Evolutionary conservation across 2,329 filamentous ascomycete species (phyloP).

Genomic region (Sporothrix phasma): DNA sequence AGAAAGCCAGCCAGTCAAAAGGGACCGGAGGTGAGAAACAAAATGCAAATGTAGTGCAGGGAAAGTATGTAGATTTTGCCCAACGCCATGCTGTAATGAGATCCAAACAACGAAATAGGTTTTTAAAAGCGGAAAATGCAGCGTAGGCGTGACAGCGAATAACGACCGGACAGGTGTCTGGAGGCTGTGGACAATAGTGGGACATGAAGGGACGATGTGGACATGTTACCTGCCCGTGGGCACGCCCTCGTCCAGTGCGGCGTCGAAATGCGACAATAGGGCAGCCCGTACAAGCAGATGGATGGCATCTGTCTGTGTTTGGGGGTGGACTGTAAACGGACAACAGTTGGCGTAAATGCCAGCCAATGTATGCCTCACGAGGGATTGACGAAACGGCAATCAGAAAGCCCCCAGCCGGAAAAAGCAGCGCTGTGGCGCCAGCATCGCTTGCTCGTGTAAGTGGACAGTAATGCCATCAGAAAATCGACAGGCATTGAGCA

Average conservation of each 20-base stretch:
- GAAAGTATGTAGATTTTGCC: constrained; percentile 19
- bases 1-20: neutral
- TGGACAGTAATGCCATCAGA: neutral
- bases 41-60: constrained; percentile 3
- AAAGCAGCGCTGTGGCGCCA: no score
- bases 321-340: neutral
- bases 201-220: neutral
- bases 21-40: neutral
- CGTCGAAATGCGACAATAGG: neutral
- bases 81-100: constrained; percentile 31
- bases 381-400: no score
- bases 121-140: constrained; percentile 19
- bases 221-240: neutral
- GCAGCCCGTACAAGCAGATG: neutral
- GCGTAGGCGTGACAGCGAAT: constrained; percentile 17
- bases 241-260: neutral
- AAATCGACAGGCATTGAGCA: no score
- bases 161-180: neutral
- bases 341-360: neutral
- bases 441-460: neutral
- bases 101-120: constrained; percentile 6
- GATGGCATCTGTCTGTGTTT: neutral
- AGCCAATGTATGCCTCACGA: neutral
- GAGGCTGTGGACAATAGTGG: neutral
- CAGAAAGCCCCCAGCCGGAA: no score